Evolutionary conservation across 306 rosid genomes (phyloP).

Genomic region (Prunus davidiana): DNA sequence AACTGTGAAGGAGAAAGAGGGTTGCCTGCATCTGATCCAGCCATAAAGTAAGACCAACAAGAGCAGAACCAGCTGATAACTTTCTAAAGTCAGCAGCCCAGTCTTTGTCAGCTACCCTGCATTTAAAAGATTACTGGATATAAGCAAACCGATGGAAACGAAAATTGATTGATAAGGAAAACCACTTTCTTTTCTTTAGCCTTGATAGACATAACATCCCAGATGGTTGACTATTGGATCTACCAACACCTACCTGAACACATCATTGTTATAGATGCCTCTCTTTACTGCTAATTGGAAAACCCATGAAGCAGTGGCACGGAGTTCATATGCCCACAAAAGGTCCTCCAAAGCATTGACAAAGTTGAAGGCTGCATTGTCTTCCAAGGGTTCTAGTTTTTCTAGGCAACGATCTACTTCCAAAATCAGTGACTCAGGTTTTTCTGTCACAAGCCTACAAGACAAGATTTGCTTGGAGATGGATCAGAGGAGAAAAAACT

Average conservation of each 20-base stretch:
- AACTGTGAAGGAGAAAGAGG: conserved; percentile 9
- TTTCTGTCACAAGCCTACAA: conserved; percentile 78
- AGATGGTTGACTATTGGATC: conserved; percentile 18
- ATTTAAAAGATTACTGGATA: conserved; percentile 19
- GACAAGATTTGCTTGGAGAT: conserved; percentile 14
- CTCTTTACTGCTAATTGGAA: conserved; percentile 82
- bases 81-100: conserved; percentile 99
- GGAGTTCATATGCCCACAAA: conserved; percentile 93
- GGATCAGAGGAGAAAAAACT: conserved; percentile 13
- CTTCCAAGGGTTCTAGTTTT: conserved; percentile 61
- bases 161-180: conserved; percentile 3
- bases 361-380: conserved; percentile 89
- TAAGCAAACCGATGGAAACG: conserved; percentile 18
- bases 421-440: conserved; percentile 56
- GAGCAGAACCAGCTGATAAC: conserved; percentile 91
- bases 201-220: not conserved
- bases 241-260: conserved; percentile 58
- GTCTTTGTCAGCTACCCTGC: conserved; percentile 87
- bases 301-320: conserved; percentile 95
- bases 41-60: conserved; percentile 96
- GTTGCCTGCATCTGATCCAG: conserved; percentile 96
- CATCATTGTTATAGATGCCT: conserved; percentile 59
- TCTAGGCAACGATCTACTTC: conserved; percentile 66
- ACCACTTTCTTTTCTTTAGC: conserved; percentile 11
- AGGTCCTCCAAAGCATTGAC: conserved; percentile 86